phyloP scores from a whole-genome alignment of 75 land plant species.

The Picea sitchensis region DNA sequence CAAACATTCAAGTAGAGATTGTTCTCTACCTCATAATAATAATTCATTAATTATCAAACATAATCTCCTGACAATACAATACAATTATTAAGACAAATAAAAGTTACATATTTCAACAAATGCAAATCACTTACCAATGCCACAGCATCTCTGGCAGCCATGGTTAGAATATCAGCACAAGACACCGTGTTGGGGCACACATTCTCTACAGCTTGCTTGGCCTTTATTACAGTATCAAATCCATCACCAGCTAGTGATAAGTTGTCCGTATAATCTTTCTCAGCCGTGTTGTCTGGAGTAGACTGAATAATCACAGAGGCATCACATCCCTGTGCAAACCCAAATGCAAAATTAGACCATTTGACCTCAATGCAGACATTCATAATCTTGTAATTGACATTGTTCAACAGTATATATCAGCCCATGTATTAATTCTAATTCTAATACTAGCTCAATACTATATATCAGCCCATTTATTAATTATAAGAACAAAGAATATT shows the following conservation, averaged over 20 bases:
- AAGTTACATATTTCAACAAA: background rate
- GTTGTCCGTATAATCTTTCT: constrained; percentile 40
- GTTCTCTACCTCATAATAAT: no score
- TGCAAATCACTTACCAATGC: constrained; percentile 11
- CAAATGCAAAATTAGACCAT: background rate
- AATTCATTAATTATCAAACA: background rate
- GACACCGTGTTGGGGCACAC: constrained; percentile 23
- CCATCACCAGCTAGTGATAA: constrained; percentile 44
- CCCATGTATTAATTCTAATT: background rate
- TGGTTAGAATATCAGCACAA: constrained; percentile 27
- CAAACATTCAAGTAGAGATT: no score
- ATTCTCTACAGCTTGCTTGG: constrained; percentile 35
- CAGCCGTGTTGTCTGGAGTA: constrained; percentile 27
- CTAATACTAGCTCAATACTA: background rate
- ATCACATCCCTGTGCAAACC: constrained; percentile 35
- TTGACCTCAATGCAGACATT: background rate
- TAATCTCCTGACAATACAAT: background rate
- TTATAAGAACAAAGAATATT: background rate
- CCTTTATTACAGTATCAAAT: constrained; percentile 47
- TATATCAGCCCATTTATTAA: background rate
- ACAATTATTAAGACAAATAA: background rate
- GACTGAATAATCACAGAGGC: constrained; percentile 31
- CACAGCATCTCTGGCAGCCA: constrained; percentile 22
- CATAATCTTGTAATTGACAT: no score
- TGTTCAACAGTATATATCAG: background rate